These are phyloP conservation scores for Pichia nanzhaoensis DNA, from an alignment of 805 yeast species.

Conservation along the genomic window DNA sequence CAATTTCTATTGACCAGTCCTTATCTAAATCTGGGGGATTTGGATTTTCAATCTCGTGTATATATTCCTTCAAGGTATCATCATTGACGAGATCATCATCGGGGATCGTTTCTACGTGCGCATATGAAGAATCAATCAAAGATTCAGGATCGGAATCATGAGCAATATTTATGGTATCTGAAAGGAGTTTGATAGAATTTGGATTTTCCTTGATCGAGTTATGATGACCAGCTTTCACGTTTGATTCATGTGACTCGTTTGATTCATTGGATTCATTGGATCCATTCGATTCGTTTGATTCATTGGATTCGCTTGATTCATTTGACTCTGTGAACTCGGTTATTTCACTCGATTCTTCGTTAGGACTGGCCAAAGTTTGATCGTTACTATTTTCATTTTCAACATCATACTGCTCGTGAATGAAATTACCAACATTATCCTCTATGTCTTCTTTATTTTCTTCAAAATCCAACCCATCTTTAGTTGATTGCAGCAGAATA, in stretches of 20 bases:
- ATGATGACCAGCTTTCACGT: too few relatives aligned
- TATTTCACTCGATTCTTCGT: background rate
- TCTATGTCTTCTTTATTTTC: background rate
- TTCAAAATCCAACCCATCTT: background rate
- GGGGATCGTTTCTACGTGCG: background rate
- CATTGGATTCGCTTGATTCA: background rate
- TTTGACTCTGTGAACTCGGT: too few relatives aligned
- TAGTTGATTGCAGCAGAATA: too few relatives aligned
- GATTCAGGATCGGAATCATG: background rate
- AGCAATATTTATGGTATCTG: background rate
- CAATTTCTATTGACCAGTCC: conserved; percentile 24
- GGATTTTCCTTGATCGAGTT: too few relatives aligned
- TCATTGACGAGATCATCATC: conserved; percentile 2
- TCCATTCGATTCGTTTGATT: too few relatives aligned
- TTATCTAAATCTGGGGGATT: conserved; percentile 22
- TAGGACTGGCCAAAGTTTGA: too few relatives aligned
- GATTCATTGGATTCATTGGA: too few relatives aligned
- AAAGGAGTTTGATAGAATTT: background rate
- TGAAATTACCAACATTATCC: too few relatives aligned
- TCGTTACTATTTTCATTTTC: background rate
- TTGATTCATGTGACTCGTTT: too few relatives aligned
- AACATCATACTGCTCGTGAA: background rate
- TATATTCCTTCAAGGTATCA: conserved; percentile 1
- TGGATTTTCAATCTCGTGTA: conserved; percentile 1
- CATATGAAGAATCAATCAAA: conserved; percentile 4